phyloP scores from a whole-genome alignment of 441 rosid species.

The Capsella rubella region DNA sequence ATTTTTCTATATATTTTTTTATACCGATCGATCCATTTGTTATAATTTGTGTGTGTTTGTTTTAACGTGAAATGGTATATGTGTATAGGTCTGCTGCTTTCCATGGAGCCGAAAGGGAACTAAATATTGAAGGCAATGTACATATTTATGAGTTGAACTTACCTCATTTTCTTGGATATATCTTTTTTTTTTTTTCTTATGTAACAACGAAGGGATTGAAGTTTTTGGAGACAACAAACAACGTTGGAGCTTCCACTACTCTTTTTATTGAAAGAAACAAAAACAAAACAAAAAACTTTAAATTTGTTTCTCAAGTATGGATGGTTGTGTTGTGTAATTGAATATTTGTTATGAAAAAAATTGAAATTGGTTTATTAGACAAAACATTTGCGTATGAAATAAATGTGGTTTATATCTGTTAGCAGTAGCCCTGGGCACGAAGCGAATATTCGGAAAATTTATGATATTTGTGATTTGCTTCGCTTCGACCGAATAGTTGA shows the following conservation, averaged over 20 bases:
- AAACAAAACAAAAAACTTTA: too few relatives aligned
- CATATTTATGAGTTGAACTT: not conserved
- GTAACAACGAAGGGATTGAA: constrained; percentile 20
- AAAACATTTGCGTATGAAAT: too few relatives aligned
- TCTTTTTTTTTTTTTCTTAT: not conserved
- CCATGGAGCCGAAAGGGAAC: constrained; percentile 69
- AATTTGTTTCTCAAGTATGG: not conserved
- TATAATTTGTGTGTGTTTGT: not conserved
- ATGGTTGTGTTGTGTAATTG: constrained; percentile 12
- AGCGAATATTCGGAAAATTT: too few relatives aligned
- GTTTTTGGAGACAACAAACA: constrained; percentile 19
- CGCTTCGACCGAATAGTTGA: too few relatives aligned
- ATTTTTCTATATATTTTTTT: too few relatives aligned
- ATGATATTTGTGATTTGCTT: too few relatives aligned
- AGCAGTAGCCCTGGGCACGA: too few relatives aligned
- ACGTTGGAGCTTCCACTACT: not conserved
- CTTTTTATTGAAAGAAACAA: too few relatives aligned
- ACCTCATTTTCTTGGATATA: constrained; percentile 1
- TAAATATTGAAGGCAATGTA: constrained; percentile 36
- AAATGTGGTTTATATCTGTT: too few relatives aligned
- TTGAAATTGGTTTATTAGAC: not conserved
- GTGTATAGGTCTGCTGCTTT: constrained; percentile 80
- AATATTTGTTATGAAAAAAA: not conserved
- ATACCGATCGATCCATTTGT: not conserved
- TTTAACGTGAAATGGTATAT: not conserved